Base-by-base conservation (phyloP, 371 early-diverging fungal species). In the Rhizopus arrhizus region DNA sequence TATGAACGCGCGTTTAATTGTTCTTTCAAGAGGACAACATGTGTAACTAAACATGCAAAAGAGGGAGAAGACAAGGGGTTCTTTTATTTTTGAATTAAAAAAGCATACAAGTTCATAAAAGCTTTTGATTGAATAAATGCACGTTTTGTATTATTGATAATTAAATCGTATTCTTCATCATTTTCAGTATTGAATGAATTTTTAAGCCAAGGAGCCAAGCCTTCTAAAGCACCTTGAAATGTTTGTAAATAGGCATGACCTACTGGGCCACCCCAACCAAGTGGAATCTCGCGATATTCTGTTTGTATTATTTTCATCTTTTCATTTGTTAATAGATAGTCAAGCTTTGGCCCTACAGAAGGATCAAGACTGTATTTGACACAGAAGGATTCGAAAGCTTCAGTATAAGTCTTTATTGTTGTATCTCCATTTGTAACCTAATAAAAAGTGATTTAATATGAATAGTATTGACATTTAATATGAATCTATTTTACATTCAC, bases 181-280 rank as follows among this genome's bases (percentile, higher is more conserved):
- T 68, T 59, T 11, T 47, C 41, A 2, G 65, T 54, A 31, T 72
- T 47, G 12, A 68, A 29, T 0, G 50, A 97, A 73, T 77, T 97
- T 63, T 82, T 99, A 66, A 93, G 93, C 76, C 91, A 96, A 71
- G 98, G 98, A 78, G 95, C 95, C 40, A 92, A 92, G 50, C 94
- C 96, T 6, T 92, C 94, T 45, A 94, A 97, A 34, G 73, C 89
- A 22, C 62, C 72, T 52, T 58, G 50, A 51, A 62, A 72, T 3
- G 65, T 49, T 11, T 70, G 59, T 13, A 69, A 42, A 46, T 62
- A 75, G 6, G 70, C 75, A 33, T 66, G 59, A 11, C 75, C 75
- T 29, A 75, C 51, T 34, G 68, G 70, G 0, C 75, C 75, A 35
- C 75, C 75, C 75, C 75, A 75, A 5, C 75, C 75, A 11, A 75